Conservation (phyloP, 805 yeast genomes). For the Saturnispora halmiae region DNA sequence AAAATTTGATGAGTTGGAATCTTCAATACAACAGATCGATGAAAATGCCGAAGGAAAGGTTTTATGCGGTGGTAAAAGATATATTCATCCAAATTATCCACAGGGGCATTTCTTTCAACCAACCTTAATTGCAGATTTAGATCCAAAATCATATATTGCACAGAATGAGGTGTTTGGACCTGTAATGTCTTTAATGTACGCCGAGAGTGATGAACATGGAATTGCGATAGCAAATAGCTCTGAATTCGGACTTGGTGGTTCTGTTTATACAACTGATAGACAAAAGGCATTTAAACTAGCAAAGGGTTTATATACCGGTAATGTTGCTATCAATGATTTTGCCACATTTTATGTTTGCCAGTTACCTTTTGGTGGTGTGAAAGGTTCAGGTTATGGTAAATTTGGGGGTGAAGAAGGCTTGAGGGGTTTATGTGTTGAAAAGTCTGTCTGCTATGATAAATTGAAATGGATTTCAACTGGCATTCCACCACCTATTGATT, state of each 20-base stretch:
- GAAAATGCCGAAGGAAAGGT: constrained; percentile 64
- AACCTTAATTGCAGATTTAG: constrained; percentile 77
- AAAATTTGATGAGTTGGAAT: constrained; percentile 61
- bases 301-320: constrained; percentile 64
- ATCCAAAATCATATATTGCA: constrained; percentile 68
- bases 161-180: constrained; percentile 95
- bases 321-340: constrained; percentile 94
- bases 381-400: constrained; percentile 92
- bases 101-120: constrained; percentile 93
- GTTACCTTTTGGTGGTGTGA: constrained; percentile 92
- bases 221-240: constrained; percentile 72
- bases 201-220: constrained; percentile 56
- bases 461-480: constrained; percentile 68
- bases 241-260: constrained; percentile 84
- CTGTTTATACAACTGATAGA: constrained; percentile 70
- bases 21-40: constrained; percentile 65
- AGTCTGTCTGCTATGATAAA: constrained; percentile 79
- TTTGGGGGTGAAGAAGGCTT: constrained; percentile 98
- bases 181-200: constrained; percentile 69
- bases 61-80: constrained; percentile 72
- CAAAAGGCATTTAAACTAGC: constrained; percentile 54
- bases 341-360: constrained; percentile 95
- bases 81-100: constrained; percentile 84
- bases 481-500: constrained; percentile 85
- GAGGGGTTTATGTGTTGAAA: constrained; percentile 78